phyloP scores from a whole-genome alignment of 257 asterid genomes.

The Ajuga chamaepitys region DNA sequence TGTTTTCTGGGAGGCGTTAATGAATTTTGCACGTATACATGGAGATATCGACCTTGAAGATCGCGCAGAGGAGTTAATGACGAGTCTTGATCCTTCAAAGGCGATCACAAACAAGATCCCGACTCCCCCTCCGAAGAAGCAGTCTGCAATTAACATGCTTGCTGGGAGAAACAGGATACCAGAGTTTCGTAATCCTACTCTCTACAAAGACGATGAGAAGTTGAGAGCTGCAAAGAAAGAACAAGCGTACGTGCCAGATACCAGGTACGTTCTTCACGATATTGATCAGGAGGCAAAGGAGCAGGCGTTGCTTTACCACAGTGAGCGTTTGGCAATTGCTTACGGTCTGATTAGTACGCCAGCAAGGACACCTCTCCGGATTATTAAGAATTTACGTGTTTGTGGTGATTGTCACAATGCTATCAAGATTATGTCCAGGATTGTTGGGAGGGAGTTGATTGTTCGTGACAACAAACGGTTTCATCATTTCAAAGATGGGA shows the following conservation, averaged over 20 bases:
- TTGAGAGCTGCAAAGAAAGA: conserved; percentile 76
- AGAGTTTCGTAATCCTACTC: conserved; percentile 66
- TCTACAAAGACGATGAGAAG: conserved; percentile 91
- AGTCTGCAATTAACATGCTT: conserved; percentile 67
- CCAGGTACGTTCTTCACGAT: conserved; percentile 90
- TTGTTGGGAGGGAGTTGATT: conserved; percentile 90
- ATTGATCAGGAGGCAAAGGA: conserved; percentile 99
- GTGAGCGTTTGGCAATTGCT: conserved; percentile 95
- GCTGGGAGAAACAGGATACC: conserved; percentile 68
- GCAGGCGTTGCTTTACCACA: conserved; percentile 87
- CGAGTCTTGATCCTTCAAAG: conserved; percentile 62
- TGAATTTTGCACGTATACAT: conserved; percentile 88
- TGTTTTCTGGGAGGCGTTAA: conserved; percentile 76
- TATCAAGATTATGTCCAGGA: conserved; percentile 93
- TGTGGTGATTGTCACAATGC: conserved; percentile 96
- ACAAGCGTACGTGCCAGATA: conserved; percentile 89
- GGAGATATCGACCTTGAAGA: conserved; percentile 96
- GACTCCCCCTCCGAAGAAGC: conserved; percentile 77
- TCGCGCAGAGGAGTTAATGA: conserved; percentile 72
- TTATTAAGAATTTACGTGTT: conserved; percentile 81
- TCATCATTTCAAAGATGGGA: conserved; percentile 91
- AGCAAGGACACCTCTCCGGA: conserved; percentile 76
- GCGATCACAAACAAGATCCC: conserved; percentile 55
- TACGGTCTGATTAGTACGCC: conserved; percentile 91
- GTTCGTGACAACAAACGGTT: conserved; percentile 87